Evolutionary conservation across 2,329 filamentous ascomycete genomes (phyloP).

Genomic region (Fusarium sp.): DNA sequence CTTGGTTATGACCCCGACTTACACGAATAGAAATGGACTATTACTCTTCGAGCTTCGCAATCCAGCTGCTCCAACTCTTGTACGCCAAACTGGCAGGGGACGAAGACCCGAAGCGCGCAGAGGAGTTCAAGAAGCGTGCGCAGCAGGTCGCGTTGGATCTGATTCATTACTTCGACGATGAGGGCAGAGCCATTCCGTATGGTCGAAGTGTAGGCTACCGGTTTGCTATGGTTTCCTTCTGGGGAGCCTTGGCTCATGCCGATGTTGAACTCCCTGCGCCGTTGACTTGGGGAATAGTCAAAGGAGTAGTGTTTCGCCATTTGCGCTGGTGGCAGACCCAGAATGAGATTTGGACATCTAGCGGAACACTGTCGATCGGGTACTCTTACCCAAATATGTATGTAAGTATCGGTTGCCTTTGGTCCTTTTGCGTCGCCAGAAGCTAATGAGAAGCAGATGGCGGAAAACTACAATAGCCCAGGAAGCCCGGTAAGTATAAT

Average conservation of each 20-base stretch:
- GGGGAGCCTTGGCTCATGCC: constrained; percentile 81
- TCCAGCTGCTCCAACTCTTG: constrained; percentile 81
- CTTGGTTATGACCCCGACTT: constrained; percentile 2
- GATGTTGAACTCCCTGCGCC: constrained; percentile 77
- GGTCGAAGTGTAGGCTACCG: constrained; percentile 82
- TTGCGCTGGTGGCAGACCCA: constrained; percentile 84
- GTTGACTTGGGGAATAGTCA: constrained; percentile 81
- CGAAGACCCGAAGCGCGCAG: constrained; percentile 72
- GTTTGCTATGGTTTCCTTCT: constrained; percentile 89
- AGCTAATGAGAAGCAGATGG: constrained; percentile 61
- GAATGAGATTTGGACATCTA: constrained; percentile 77
- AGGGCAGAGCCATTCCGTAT: constrained; percentile 79
- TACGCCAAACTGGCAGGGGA: constrained; percentile 78
- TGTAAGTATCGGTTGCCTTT: constrained; percentile 51
- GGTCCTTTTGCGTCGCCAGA: constrained; percentile 15
- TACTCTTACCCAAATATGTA: constrained; percentile 85
- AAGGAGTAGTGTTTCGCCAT: constrained; percentile 78
- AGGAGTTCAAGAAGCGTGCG: constrained; percentile 76
- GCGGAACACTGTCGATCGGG: constrained; percentile 79
- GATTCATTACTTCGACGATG: constrained; percentile 78
- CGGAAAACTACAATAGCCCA: constrained; percentile 86
- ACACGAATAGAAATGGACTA: constrained; percentile 77
- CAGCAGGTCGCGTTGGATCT: constrained; percentile 75
- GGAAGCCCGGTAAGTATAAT: constrained; percentile 63
- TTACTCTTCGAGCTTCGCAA: constrained; percentile 84